Conservation (phyloP, 768 basidiomycete genomes). For the Rhizopogon vesiculosus region DNA sequence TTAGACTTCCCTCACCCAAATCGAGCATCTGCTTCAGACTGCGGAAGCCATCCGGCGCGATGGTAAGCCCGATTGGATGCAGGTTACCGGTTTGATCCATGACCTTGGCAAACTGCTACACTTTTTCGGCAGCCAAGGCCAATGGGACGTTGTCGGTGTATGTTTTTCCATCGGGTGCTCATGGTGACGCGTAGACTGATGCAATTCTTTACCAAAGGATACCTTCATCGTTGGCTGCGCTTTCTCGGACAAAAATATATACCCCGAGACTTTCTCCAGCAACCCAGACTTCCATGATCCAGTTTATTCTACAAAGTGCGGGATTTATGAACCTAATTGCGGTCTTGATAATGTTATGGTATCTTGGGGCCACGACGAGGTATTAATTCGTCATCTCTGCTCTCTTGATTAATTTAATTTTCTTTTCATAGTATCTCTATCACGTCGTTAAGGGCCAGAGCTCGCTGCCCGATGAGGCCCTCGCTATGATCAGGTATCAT, state of each 20-base stretch:
- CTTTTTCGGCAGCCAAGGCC: constrained; percentile 81
- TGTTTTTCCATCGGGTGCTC: constrained; percentile 14
- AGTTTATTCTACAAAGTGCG: constrained; percentile 66
- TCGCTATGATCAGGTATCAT: constrained; percentile 93
- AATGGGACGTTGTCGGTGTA: constrained; percentile 94
- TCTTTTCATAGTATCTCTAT: constrained; percentile 63
- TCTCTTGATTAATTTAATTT: not conserved
- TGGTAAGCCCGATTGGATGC: constrained; percentile 92
- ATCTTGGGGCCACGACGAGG: constrained; percentile 91
- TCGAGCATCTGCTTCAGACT: constrained; percentile 87
- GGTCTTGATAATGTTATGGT: constrained; percentile 87
- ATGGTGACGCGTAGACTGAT: not conserved
- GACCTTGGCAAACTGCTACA: constrained; percentile 87
- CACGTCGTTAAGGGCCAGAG: constrained; percentile 80
- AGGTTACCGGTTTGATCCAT: constrained; percentile 81
- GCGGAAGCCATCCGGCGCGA: constrained; percentile 87
- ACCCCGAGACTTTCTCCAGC: constrained; percentile 68
- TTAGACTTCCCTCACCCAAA: constrained; percentile 76
- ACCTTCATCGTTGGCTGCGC: constrained; percentile 83
- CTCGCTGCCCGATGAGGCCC: constrained; percentile 71
- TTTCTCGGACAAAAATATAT: constrained; percentile 81
- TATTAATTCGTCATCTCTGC: constrained; percentile 25
- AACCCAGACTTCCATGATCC: constrained; percentile 67
- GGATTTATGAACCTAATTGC: constrained; percentile 75
- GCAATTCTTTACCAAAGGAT: constrained; percentile 34